These are phyloP conservation scores for Xylaria sp. DNA, from an alignment of 2,329 filamentous ascomycete genomes.

Conservation along the genomic window DNA sequence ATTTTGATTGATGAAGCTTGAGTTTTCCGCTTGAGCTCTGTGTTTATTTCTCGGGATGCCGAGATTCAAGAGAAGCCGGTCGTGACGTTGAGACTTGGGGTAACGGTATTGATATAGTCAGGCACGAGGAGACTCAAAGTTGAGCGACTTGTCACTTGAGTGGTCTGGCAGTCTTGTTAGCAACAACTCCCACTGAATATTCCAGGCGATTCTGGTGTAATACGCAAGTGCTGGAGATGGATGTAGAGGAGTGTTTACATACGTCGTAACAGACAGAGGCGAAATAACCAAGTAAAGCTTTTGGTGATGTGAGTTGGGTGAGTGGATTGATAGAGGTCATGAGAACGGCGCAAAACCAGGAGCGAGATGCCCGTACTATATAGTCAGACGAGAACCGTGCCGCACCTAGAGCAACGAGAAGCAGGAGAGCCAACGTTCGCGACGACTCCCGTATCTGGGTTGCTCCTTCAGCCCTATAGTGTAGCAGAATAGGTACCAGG, in stretches of 20 bases:
- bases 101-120: neutral
- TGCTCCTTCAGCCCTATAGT: conserved; percentile 36
- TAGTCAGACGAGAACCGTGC: conserved; percentile 25
- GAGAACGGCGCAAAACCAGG: conserved; percentile 8
- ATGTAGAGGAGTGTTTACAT: conserved; percentile 1
- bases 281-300: neutral
- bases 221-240: neutral
- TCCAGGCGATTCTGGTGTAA: neutral
- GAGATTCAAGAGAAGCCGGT: conserved; percentile 7
- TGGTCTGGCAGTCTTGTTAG: conserved; percentile 26
- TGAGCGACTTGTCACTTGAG: neutral
- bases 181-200: neutral
- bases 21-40: conserved; percentile 2
- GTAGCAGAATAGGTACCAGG: conserved; percentile 13
- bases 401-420: conserved; percentile 20
- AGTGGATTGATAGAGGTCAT: conserved; percentile 22
- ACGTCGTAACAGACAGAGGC: conserved; percentile 6
- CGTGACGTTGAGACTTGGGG: neutral
- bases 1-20: conserved; percentile 37
- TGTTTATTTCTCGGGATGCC: neutral
- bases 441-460: conserved; percentile 17
- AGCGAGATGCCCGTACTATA: conserved; percentile 30
- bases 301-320: conserved; percentile 6
- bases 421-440: conserved; percentile 7
- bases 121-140: neutral